Base-by-base conservation (phyloP, 2,329 filamentous ascomycete genomes). In the Colletotrichum siamense region DNA sequence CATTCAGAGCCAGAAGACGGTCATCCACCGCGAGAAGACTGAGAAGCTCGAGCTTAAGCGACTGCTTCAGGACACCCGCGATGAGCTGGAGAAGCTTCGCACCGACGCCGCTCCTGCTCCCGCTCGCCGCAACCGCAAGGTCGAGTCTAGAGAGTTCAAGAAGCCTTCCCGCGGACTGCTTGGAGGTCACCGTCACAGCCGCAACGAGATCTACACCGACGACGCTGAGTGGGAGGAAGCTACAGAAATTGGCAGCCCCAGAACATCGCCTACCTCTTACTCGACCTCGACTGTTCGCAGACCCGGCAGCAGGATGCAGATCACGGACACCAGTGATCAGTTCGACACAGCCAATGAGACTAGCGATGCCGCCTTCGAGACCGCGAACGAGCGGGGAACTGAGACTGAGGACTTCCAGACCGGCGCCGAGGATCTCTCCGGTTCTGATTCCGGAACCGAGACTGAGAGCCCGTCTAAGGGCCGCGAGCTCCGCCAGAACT, bases 331-430 rank as follows among this genome's bases (percentile, higher is more conserved):
- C 3, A 92, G 89, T 69, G 94, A 96, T 78, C 89, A 92, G 2
- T 96, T 96, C 79, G 95, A 97, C 75, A 96, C 95, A 8, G 94
- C 95, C 49, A 95, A 95, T 76, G 96, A 98, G 82, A 92, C 91
- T 2, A 92, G 89, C 79, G 92, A 94, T 77, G 91, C 90, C 24
- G 91, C 90, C 10, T 93, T 93, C 77, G 91, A 92, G 81, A 93
- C 91, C 2, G 92, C 91, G 28, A 95, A 98, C 81, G 96, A 98
- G 84, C 92, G 92, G 32, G 91, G 89, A 15, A 98, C 95, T 0
- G 96, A 98, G 85, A 98, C 96, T 13, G 96, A 99, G 79, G 95
- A 95, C 78, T 99, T 99, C 91, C 95, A 98, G 83, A 98, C 96
- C 6, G 96, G 95, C n/a, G 92, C 93, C 18, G 97, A 99, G 80